phyloP scores from a whole-genome alignment of 805 yeast genomes.

The Yamadazyma tumulicola region DNA sequence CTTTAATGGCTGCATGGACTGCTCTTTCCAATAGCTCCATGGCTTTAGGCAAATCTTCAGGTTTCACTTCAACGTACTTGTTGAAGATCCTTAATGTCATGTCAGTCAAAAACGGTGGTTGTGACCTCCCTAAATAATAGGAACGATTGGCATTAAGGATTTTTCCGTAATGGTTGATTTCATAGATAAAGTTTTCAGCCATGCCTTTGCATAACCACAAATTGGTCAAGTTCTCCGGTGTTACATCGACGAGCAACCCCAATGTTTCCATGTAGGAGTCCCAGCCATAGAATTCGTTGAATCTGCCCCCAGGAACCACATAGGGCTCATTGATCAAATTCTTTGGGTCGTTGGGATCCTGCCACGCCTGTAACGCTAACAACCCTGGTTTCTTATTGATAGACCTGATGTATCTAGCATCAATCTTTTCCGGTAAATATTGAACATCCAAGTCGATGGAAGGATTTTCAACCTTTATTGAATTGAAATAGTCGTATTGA shows the following conservation, averaged over 20 bases:
- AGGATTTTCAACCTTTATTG: constrained; percentile 53
- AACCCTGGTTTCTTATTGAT: constrained; percentile 83
- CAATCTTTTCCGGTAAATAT: constrained; percentile 68
- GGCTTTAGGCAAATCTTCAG: constrained; percentile 37
- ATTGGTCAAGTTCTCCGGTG: constrained; percentile 33
- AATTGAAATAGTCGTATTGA: constrained; percentile 64
- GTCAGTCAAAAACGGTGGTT: constrained; percentile 95
- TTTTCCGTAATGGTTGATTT: constrained; percentile 86
- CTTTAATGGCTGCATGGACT: constrained; percentile 76
- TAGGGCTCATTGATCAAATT: constrained; percentile 71
- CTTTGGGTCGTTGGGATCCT: constrained; percentile 49
- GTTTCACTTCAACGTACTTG: constrained; percentile 47
- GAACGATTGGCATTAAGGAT: constrained; percentile 91
- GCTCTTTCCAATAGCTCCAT: constrained; percentile 63
- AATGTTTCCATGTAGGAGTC: constrained; percentile 91
- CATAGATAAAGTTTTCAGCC: constrained; percentile 89
- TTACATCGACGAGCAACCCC: constrained; percentile 66
- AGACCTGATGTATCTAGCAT: constrained; percentile 73
- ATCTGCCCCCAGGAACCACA: constrained; percentile 96
- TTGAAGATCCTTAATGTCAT: constrained; percentile 73
- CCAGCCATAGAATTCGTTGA: constrained; percentile 97
- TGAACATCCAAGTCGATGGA: constrained; percentile 65
- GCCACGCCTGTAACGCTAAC: constrained; percentile 71
- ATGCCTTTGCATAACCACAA: constrained; percentile 78
- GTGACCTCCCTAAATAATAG: constrained; percentile 86